Conservation (phyloP, 2,329 filamentous ascomycete genomes). For the Didymella exigua region DNA sequence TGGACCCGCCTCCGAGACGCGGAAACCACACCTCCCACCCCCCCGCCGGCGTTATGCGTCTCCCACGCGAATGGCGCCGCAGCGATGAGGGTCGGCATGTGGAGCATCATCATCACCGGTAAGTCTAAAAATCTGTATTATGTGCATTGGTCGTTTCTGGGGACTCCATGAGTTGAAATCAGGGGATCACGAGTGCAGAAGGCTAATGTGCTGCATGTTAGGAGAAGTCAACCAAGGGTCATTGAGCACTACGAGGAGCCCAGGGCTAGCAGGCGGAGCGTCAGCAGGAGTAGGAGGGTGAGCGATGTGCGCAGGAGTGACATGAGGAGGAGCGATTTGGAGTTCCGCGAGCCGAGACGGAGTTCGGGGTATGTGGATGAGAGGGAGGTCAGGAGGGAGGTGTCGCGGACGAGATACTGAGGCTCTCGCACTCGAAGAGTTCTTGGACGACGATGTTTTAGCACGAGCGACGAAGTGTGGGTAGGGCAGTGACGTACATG, state of each 20-base stretch:
- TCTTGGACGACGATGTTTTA: not conserved
- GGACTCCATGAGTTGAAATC: no score
- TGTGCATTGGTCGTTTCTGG: not conserved
- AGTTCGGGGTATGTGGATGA: constrained; percentile 36
- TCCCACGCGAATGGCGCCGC: constrained; percentile 42
- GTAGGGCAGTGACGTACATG: not conserved
- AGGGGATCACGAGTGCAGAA: not conserved
- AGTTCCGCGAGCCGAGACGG: constrained; percentile 29
- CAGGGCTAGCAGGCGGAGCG: constrained; percentile 33
- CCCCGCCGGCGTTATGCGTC: constrained; percentile 40
- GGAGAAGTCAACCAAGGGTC: constrained; percentile 26
- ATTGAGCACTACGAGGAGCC: constrained; percentile 41
- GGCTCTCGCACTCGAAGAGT: not conserved
- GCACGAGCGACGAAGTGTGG: not conserved
- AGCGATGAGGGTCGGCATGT: constrained; percentile 26
- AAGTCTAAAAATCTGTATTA: not conserved
- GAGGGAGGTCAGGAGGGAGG: constrained; percentile 34
- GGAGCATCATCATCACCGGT: constrained; percentile 18
- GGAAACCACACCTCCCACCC: constrained; percentile 43
- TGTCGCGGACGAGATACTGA: constrained; percentile 37
- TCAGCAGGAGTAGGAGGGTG: constrained; percentile 29
- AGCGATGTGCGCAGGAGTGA: constrained; percentile 31
- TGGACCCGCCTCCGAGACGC: constrained; percentile 39
- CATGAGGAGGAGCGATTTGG: constrained; percentile 7
- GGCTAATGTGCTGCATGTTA: not conserved